phyloP scores from a whole-genome alignment of 1,284 basidiomycete species.

The Malassezia vespertilionis region DNA sequence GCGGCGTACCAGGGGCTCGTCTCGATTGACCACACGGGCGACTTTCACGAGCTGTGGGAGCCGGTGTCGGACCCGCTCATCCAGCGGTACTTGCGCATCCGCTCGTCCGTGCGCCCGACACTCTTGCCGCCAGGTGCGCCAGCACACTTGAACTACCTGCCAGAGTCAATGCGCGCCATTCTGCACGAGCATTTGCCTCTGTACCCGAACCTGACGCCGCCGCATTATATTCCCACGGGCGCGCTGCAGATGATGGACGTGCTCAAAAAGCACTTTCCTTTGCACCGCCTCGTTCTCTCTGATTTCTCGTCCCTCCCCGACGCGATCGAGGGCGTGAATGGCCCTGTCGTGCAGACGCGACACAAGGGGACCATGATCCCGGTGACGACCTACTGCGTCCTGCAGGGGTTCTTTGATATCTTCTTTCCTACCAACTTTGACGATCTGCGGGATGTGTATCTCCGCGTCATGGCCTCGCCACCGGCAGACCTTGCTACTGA shows the following conservation, averaged over 20 bases:
- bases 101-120: constrained; percentile 2
- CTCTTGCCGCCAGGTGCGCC: constrained; percentile 43
- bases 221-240: constrained; percentile 86
- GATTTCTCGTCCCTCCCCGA: constrained; percentile 86
- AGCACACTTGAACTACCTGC: constrained; percentile 56
- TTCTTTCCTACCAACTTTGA: constrained; percentile 95
- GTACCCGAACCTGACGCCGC: constrained; percentile 75
- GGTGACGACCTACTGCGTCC: constrained; percentile 78
- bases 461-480: constrained; percentile 25
- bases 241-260: constrained; percentile 73
- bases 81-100: constrained; percentile 53
- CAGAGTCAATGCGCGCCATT: constrained; percentile 46
- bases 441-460: constrained; percentile 51
- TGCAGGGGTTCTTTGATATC: constrained; percentile 95
- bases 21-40: constrained; percentile 67
- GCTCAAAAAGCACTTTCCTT: constrained; percentile 73
- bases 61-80: constrained; percentile 77
- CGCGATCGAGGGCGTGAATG: constrained; percentile 67
- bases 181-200: constrained; percentile 51
- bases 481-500: not conserved
- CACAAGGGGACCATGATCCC: constrained; percentile 67
- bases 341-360: constrained; percentile 92
- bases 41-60: constrained; percentile 75
- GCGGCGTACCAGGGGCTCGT: constrained; percentile 75
- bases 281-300: constrained; percentile 77